Evolutionary conservation across 2,329 filamentous ascomycete species (phyloP).

Genomic region (Ophiostoma fasciatum): DNA sequence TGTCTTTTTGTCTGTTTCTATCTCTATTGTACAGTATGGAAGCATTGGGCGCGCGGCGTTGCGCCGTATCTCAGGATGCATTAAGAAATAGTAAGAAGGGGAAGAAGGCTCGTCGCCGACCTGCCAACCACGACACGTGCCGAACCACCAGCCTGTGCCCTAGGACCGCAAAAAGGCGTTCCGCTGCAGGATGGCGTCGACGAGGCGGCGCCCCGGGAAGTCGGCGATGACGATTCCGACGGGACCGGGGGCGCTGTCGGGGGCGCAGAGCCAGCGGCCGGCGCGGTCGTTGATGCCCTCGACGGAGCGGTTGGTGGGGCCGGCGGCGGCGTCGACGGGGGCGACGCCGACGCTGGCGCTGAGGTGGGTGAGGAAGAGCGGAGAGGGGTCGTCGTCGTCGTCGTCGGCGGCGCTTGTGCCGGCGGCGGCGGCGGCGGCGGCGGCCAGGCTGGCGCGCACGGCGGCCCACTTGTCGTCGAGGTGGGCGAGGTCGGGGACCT

Average conservation of each 20-base stretch:
- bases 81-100: too few relatives aligned
- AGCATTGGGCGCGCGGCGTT: too few relatives aligned
- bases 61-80: too few relatives aligned
- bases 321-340: slow-evolving; percentile 35
- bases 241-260: slow-evolving; percentile 9
- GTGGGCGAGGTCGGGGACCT: slow-evolving; percentile 26
- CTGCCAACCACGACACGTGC: too few relatives aligned
- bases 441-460: slow-evolving; percentile 25
- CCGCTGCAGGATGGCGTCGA: slow-evolving; percentile 27
- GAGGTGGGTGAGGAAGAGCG: slow-evolving; percentile 30
- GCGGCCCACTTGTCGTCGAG: slow-evolving; percentile 32
- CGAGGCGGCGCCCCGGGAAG: slow-evolving; percentile 28
- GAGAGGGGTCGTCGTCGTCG: slow-evolving; percentile 14
- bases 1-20: too few relatives aligned
- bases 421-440: slow-evolving; percentile 18
- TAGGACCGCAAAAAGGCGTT: too few relatives aligned
- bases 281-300: slow-evolving; percentile 36
- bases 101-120: too few relatives aligned
- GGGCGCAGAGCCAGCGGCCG: slow-evolving; percentile 24
- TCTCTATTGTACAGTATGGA: too few relatives aligned
- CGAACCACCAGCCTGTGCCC: too few relatives aligned
- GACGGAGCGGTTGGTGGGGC: slow-evolving; percentile 24
- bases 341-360: slow-evolving; percentile 33
- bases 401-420: slow-evolving; percentile 21
- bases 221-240: slow-evolving; percentile 34